These are phyloP conservation scores for Fraxinus albicans DNA, from an alignment of 305 asterid genomes.

Conservation along the genomic window DNA sequence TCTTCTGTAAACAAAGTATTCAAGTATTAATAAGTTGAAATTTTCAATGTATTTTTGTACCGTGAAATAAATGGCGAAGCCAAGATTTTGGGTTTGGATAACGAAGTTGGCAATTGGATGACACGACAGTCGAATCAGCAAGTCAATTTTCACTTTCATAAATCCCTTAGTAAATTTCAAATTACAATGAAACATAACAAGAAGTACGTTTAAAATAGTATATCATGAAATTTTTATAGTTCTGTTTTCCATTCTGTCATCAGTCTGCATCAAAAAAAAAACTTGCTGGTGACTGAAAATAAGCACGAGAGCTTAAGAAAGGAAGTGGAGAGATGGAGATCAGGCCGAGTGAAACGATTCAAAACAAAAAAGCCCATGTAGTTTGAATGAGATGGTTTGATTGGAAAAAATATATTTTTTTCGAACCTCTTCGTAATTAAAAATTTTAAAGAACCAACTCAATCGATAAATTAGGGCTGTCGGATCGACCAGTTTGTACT, in stretches of 20 bases:
- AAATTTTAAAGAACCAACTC: background rate
- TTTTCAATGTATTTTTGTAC: too few relatives aligned
- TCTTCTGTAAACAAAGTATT: background rate
- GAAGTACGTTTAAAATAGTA: too few relatives aligned
- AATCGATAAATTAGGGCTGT: background rate
- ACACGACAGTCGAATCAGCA: too few relatives aligned
- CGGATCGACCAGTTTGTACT: too few relatives aligned
- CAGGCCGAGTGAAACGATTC: background rate
- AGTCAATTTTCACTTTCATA: too few relatives aligned
- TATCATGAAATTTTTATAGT: too few relatives aligned
- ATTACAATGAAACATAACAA: too few relatives aligned
- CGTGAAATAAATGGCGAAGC: background rate
- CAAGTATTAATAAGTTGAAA: background rate
- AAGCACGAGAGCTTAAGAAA: background rate
- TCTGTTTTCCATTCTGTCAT: too few relatives aligned
- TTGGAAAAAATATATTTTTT: too few relatives aligned
- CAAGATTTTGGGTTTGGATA: background rate
- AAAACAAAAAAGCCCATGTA: background rate
- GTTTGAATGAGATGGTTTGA: background rate
- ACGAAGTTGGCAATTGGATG: background rate
- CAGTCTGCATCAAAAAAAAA: too few relatives aligned
- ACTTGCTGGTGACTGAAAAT: background rate
- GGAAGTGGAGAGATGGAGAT: background rate
- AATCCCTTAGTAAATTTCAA: too few relatives aligned
- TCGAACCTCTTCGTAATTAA: too few relatives aligned